Percentiles rank a stretch among this genome's conserved stretches.
Conservation (phyloP, 164 flowering plant species). For the Magnolia kwangsiensis region DNA sequence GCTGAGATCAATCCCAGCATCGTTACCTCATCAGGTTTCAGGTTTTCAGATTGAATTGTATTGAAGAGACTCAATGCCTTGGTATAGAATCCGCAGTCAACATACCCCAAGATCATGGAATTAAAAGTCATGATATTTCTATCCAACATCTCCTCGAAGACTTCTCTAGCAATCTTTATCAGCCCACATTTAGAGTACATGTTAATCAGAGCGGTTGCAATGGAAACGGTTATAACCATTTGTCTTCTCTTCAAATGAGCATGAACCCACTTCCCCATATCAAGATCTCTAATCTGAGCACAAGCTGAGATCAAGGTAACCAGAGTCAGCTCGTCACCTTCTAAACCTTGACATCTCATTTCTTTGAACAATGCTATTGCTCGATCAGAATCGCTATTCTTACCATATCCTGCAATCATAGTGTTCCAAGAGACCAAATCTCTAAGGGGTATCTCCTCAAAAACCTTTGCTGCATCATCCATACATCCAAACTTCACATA, state of each 20-base stretch:
- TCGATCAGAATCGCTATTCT: slow-evolving; percentile 14
- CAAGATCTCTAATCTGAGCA: slow-evolving; percentile 18
- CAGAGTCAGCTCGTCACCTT: slow-evolving; percentile 22
- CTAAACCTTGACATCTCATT: slow-evolving; percentile 20
- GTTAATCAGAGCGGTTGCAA: slow-evolving; percentile 26
- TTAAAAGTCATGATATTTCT: slow-evolving; percentile 26
- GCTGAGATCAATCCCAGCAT: slow-evolving; percentile 28
- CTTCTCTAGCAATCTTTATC: slow-evolving; percentile 19
- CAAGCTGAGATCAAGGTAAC: slow-evolving; percentile 24
- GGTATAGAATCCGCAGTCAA: slow-evolving; percentile 10
- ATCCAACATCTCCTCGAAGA: slow-evolving; percentile 19
- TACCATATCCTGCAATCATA: slow-evolving; percentile 26
- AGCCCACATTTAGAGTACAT: slow-evolving; percentile 31
- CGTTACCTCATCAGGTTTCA: slow-evolving; percentile 31
- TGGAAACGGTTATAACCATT: slow-evolving; percentile 6
- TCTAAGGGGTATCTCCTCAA: slow-evolving; percentile 18
- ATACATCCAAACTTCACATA: slow-evolving; percentile 24
- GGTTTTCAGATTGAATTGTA: slow-evolving; percentile 12
- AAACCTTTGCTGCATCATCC: slow-evolving; percentile 19
- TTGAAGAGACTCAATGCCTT: slow-evolving; percentile 23
- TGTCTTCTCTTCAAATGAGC: slow-evolving; percentile 16
- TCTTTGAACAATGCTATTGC: slow-evolving; percentile 30
- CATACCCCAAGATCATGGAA: slow-evolving; percentile 28
- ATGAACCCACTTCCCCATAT: slow-evolving; percentile 16
- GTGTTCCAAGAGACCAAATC: slow-evolving; percentile 33